Percentiles rank a stretch among this genome's conserved stretches.
Conservation (phyloP, 108 stramenopile species). For the Stephanodiscus minutulus region DNA sequence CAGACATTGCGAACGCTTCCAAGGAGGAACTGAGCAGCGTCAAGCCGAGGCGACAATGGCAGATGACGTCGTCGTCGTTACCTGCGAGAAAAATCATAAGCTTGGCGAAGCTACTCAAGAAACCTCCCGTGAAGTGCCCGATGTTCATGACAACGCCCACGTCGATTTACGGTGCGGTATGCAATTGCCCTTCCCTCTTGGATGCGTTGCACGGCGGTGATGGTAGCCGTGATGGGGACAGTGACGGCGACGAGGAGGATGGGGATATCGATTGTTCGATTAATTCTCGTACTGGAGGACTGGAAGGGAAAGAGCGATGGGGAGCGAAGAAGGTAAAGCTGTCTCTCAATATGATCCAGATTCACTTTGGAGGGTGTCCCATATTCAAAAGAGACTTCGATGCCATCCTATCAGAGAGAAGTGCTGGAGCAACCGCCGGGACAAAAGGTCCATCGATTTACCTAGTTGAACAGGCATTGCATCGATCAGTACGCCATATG, state of each 20-base stretch:
- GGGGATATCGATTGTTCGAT: background rate
- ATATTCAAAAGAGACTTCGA: conserved; percentile 14
- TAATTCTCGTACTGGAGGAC: background rate
- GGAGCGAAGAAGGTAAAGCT: background rate
- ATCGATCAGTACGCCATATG: conserved; percentile 43
- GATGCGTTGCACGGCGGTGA: conserved; percentile 10
- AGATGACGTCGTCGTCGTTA: too few species aligned
- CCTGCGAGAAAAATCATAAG: background rate
- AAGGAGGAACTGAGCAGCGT: too few species aligned
- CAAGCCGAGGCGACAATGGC: too few species aligned
- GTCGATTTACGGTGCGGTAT: conserved; percentile 14
- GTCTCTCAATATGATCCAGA: background rate
- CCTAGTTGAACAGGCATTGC: conserved; percentile 16
- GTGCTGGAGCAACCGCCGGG: background rate
- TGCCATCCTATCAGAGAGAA: background rate
- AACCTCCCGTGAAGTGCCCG: conserved; percentile 16
- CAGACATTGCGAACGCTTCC: too few species aligned
- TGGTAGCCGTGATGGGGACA: too few species aligned
- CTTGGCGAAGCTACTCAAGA: conserved; percentile 1
- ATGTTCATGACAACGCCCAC: conserved; percentile 23
- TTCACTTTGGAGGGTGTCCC: conserved; percentile 18
- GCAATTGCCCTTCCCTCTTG: conserved; percentile 15
- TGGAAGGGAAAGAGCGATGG: background rate
- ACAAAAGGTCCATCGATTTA: background rate
- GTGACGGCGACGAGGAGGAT: background rate